Evolutionary conservation across 2,329 filamentous ascomycete species (phyloP), one percentile per base, ranked within the genome.

Genomic region (Pseudogymnoascus sp.): DNA sequence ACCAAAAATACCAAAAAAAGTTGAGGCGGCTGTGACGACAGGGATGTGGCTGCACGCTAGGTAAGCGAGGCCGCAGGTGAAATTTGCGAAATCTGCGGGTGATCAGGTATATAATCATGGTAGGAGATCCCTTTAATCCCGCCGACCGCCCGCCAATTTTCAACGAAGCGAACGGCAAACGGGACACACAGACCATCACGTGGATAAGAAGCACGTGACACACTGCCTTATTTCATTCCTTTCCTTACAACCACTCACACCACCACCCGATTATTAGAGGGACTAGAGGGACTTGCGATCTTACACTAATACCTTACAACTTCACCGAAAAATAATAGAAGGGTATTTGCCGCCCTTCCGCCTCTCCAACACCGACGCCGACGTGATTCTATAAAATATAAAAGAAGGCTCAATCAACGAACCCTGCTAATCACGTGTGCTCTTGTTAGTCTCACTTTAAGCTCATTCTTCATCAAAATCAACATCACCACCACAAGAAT

Each of bases 1-100:
- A 13, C 38, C 38, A 42, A 19, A 42, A 46, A 53, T 33, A 19
- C 38, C 19, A 19, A 42, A 46, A 53, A 56, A 19, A 53, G 50
- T 56, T 56, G 59, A 60, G 33, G 59, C 59, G 59, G 59, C 59
- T 60, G 59, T 60, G 59, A 60, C 59, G 59, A 60, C 59, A 38
- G 59, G 59, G 59, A 11, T 56, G 29, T 60, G 59, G 31, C 31
- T 60, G 59, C 59, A 60, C 59, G 59, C 59, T 60, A 60, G 23
- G 7, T 60, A 60, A 60, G 59, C 59, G 59, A 60, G 59, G 33
- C 26, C 33, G 33, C 59, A 60, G 59, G 23, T 60, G 59, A 60
- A 60, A 60, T 60, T 60, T 60, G 59, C 37, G 50, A 56, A 56
- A 56, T 42, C 59, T 60, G 59, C 33, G 59, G 46, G 50, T 56